phyloP scores from a whole-genome alignment of 371 early-diverging fungal species.

The Chytridiales sp. region DNA sequence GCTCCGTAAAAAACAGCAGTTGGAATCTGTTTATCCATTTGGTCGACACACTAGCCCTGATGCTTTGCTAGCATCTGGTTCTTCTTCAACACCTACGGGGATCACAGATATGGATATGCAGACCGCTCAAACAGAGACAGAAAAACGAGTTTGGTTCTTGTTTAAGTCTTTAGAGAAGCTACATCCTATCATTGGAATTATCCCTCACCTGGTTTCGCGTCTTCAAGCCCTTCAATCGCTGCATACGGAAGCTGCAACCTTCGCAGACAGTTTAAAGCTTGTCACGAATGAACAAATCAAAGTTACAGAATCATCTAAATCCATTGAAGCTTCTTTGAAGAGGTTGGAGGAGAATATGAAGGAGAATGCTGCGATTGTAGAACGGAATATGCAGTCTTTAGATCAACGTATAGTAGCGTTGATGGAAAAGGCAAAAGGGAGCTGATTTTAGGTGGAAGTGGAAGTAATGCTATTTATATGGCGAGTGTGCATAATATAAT shows the following conservation, averaged over 20 bases:
- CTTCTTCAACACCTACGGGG: slow-evolving; percentile 7
- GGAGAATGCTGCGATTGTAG: slow-evolving; percentile 64
- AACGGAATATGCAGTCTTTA: slow-evolving; percentile 66
- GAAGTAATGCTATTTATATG: too few species aligned
- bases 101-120: slow-evolving; percentile 13
- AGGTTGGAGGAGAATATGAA: slow-evolving; percentile 61
- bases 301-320: slow-evolving; percentile 67
- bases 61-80: background rate
- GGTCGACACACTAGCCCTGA: too few species aligned
- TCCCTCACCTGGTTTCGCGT: slow-evolving; percentile 77
- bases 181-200: slow-evolving; percentile 74
- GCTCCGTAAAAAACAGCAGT: slow-evolving; percentile 40
- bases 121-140: slow-evolving; percentile 29
- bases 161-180: slow-evolving; percentile 71
- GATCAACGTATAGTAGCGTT: slow-evolving; percentile 65
- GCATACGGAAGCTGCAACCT: slow-evolving; percentile 80
- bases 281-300: slow-evolving; percentile 71
- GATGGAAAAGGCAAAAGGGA: slow-evolving; percentile 36
- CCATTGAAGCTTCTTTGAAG: slow-evolving; percentile 57
- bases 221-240: slow-evolving; percentile 73
- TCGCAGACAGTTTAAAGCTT: slow-evolving; percentile 70
- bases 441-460: too few species aligned
- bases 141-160: slow-evolving; percentile 62
- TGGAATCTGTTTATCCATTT: too few species aligned
- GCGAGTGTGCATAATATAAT: too few species aligned